phyloP scores from a whole-genome alignment of 306 rosid genomes.

The Rosa multiflora region DNA sequence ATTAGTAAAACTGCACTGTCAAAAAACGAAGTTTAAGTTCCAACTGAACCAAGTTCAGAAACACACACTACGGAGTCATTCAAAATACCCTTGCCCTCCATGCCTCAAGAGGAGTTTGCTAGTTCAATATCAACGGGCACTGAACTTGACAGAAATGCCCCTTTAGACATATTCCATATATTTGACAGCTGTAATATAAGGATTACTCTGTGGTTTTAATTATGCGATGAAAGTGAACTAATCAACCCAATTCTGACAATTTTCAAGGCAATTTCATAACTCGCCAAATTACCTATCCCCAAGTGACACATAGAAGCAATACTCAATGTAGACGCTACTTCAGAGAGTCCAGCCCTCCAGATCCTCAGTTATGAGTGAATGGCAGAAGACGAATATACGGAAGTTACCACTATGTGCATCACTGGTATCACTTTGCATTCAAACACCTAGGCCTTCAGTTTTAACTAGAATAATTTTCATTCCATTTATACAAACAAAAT shows the following conservation, averaged over 20 bases:
- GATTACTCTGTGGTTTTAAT: neutral
- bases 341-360: neutral
- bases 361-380: neutral
- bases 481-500: neutral
- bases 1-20: neutral
- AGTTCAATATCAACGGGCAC: neutral
- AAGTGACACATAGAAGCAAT: neutral
- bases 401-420: slow-evolving; percentile 1
- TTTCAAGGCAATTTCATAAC: neutral
- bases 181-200: neutral
- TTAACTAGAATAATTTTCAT: neutral
- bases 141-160: neutral
- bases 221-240: neutral
- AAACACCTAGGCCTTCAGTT: neutral
- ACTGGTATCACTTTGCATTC: neutral
- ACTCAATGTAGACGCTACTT: neutral
- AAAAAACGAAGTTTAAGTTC: neutral
- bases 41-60: neutral
- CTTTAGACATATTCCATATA: neutral
- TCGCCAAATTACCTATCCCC: neutral
- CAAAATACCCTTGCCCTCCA: neutral
- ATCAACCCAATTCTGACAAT: neutral
- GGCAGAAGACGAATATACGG: neutral
- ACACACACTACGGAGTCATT: neutral
- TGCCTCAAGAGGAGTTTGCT: neutral